phyloP scores from a whole-genome alignment of 306 rosid species.

The Medicago truncatula region DNA sequence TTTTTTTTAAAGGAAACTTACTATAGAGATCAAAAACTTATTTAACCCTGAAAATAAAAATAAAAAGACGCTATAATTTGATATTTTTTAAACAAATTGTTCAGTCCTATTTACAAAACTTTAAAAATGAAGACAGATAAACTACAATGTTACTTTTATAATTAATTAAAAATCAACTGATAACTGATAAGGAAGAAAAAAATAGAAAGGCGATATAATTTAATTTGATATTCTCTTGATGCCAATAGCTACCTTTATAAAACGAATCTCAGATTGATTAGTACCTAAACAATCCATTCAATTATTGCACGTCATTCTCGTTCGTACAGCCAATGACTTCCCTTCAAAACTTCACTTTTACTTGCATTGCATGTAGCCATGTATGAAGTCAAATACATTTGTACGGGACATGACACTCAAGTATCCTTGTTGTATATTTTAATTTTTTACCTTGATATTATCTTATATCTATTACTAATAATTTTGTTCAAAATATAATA shows the following conservation, averaged over 20 bases:
- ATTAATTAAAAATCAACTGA: background rate
- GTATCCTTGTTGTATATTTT: too few species aligned
- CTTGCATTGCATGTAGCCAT: background rate
- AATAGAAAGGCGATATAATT: background rate
- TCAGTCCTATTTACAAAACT: background rate
- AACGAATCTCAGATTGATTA: background rate
- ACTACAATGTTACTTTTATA: background rate
- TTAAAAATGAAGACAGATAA: background rate
- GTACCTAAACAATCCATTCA: conserved; percentile 5
- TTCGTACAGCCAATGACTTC: background rate
- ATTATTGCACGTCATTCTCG: conserved; percentile 10
- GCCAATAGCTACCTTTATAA: background rate
- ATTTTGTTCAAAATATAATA: too few species aligned
- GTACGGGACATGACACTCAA: background rate
- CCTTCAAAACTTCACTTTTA: background rate
- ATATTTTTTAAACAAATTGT: too few species aligned
- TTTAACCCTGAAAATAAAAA: too few species aligned
- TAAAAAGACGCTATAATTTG: too few species aligned
- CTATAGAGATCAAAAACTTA: too few species aligned
- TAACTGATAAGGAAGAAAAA: too few species aligned
- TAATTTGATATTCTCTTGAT: background rate
- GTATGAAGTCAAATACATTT: background rate
- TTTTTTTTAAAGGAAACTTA: too few species aligned
- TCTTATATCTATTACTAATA: too few species aligned
- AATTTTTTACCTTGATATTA: too few species aligned